Percentiles rank a stretch among this genome's conserved stretches.
Evolutionary conservation across 768 basidiomycete genomes (phyloP).

Genomic region (Lactarius psammicola): DNA sequence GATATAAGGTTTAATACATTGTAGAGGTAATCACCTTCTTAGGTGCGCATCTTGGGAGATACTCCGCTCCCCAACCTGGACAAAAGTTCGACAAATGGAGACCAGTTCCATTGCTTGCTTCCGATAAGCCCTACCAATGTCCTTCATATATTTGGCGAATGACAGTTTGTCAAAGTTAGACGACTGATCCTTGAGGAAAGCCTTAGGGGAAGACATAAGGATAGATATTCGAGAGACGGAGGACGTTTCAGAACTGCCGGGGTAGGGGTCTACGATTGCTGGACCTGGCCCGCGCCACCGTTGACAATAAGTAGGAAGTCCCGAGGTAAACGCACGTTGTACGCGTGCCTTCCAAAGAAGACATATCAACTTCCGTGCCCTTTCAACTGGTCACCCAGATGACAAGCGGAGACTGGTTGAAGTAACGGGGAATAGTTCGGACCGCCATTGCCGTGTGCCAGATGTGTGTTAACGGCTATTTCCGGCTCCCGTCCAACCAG

Average conservation of each 20-base stretch:
- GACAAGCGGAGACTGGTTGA: not conserved
- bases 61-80: not conserved
- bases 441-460: no score
- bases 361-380: no score
- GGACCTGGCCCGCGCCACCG: not conserved
- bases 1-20: not conserved
- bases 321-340: not conserved
- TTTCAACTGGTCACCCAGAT: not conserved
- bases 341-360: not conserved
- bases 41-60: not conserved
- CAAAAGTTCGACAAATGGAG: not conserved
- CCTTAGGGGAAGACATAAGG: no score
- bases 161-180: not conserved
- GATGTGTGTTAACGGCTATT: not conserved
- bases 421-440: not conserved
- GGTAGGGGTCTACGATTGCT: not conserved
- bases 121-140: slow-evolving; percentile 8
- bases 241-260: not conserved
- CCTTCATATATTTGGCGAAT: slow-evolving; percentile 8
- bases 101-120: slow-evolving; percentile 11
- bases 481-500: not conserved
- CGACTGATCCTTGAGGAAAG: not conserved
- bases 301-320: not conserved
- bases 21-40: not conserved
- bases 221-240: not conserved